phyloP scores from a whole-genome alignment of 2,329 filamentous ascomycete species.

The Exophiala mesophila region DNA sequence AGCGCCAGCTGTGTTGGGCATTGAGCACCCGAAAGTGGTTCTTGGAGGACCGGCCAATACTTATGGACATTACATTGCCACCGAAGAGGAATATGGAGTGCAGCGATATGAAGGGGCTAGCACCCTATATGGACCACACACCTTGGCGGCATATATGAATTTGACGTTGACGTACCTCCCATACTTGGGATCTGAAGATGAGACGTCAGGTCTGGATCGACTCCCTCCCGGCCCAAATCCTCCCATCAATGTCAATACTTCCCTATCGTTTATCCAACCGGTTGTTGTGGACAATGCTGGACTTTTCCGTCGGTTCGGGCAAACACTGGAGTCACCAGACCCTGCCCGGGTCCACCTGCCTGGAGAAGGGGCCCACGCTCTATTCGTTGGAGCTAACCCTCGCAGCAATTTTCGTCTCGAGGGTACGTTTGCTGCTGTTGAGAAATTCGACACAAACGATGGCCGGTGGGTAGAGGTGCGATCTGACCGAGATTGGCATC shows the following conservation, averaged over 20 bases:
- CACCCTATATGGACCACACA: constrained; percentile 79
- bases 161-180: constrained; percentile 68
- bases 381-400: constrained; percentile 83
- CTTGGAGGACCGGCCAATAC: constrained; percentile 85
- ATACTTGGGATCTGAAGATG: constrained; percentile 48
- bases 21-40: constrained; percentile 64
- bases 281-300: constrained; percentile 70
- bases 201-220: constrained; percentile 37
- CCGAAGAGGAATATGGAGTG: constrained; percentile 72
- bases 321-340: constrained; percentile 53
- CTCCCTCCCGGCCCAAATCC: constrained; percentile 57
- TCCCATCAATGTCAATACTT: constrained; percentile 71
- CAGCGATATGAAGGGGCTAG: constrained; percentile 95
- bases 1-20: constrained; percentile 48
- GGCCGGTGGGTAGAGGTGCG: constrained; percentile 61
- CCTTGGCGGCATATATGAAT: constrained; percentile 82
- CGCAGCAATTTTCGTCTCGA: constrained; percentile 80
- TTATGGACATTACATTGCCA: constrained; percentile 78
- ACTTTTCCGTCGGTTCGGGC: constrained; percentile 64
- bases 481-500: constrained; percentile 75
- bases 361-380: constrained; percentile 60
- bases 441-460: constrained; percentile 49
- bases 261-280: constrained; percentile 71
- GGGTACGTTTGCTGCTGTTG: constrained; percentile 71
- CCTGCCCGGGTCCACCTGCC: constrained; percentile 51